phyloP scores from a whole-genome alignment of 2,329 filamentous ascomycete genomes.

The Ophiostoma triangulosporum region DNA sequence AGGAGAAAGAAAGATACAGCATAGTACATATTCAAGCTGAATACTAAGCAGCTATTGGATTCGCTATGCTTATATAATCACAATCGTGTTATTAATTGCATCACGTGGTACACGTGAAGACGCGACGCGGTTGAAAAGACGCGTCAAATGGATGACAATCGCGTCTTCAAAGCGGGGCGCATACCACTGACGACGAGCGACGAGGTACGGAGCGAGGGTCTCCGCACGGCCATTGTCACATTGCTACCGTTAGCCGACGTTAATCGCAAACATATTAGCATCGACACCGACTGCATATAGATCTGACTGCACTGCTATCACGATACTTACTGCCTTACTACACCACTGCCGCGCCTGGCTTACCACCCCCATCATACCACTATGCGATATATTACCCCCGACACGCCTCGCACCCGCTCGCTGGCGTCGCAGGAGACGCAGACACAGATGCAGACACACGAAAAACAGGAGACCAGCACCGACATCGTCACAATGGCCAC shows the following conservation, averaged over 20 bases:
- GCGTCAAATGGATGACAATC: conserved; percentile 2
- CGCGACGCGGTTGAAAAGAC: conserved; percentile 2
- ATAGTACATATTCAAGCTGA: background rate
- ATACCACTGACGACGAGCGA: background rate
- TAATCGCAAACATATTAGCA: background rate
- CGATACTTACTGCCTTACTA: background rate
- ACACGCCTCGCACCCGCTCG: conserved; percentile 10
- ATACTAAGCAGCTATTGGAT: too few relatives aligned
- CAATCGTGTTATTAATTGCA: background rate
- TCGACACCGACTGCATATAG: too few relatives aligned
- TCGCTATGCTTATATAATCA: too few relatives aligned
- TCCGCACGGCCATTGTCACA: background rate
- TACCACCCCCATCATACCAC: background rate
- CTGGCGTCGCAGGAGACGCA: conserved; percentile 5
- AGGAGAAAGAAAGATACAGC: conserved; percentile 1
- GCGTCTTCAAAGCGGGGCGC: conserved; percentile 9
- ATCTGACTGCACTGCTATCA: too few relatives aligned
- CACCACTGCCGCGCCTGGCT: background rate
- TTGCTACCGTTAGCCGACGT: background rate
- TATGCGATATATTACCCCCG: conserved; percentile 11
- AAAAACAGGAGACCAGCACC: background rate
- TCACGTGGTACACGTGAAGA: conserved; percentile 10
- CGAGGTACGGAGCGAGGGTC: too few relatives aligned
- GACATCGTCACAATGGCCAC: background rate
- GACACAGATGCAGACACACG: background rate